These are phyloP conservation scores for Rutidosis leptorrhynchoides DNA, from an alignment of 129 eudicot species.

Conservation along the genomic window DNA sequence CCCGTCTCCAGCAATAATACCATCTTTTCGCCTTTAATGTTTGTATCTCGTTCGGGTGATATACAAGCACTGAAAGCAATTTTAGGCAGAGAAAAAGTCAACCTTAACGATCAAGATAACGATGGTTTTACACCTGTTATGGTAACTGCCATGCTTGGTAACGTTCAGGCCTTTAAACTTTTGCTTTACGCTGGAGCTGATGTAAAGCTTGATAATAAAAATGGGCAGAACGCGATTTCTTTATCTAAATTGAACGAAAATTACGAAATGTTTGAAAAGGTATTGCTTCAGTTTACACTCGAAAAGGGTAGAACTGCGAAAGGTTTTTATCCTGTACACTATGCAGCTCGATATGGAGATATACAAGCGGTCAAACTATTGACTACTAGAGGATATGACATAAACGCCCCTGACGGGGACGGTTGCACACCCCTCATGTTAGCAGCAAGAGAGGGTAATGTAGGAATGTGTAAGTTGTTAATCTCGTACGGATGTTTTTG, in stretches of 20 bases:
- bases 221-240: neutral
- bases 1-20: neutral
- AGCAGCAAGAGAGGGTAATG: constrained; percentile 4
- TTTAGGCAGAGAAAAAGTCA: neutral
- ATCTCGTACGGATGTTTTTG: neutral
- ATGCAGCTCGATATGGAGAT: constrained; percentile 7
- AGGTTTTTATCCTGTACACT: constrained; percentile 17
- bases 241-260: constrained; percentile 2
- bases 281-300: constrained; percentile 6
- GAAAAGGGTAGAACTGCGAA: constrained; percentile 4
- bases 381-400: constrained; percentile 3
- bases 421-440: constrained; percentile 2
- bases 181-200: constrained; percentile 6
- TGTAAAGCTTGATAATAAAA: constrained; percentile 6
- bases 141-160: constrained; percentile 14
- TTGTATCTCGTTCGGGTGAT: constrained; percentile 12
- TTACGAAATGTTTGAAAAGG: constrained; percentile 7
- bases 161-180: constrained; percentile 7
- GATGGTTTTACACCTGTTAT: constrained; percentile 1
- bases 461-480: neutral
- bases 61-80: neutral
- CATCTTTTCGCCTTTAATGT: neutral
- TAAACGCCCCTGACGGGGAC: neutral
- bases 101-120: constrained; percentile 3
- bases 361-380: constrained; percentile 9